Conservation (phyloP, 192 early-diverging fungal species). For the Diversispora epigaea region DNA sequence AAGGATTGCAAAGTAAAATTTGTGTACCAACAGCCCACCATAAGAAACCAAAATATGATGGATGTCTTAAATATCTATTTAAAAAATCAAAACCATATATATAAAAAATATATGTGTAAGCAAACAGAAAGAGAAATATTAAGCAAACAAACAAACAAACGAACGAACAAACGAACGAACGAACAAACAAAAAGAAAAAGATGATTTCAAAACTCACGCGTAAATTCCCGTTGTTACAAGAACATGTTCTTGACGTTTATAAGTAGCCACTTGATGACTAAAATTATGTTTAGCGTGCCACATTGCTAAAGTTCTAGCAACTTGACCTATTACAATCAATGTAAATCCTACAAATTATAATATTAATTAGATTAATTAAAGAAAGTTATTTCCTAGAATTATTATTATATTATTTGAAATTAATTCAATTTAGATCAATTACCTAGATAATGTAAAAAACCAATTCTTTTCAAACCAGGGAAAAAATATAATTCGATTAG, state of each 20-base stretch:
- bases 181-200: constrained; percentile 13
- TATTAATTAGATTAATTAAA: background rate
- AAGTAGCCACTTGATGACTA: constrained; percentile 75
- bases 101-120: background rate
- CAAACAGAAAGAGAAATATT: too few relatives aligned
- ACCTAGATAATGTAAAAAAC: constrained; percentile 34
- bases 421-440: background rate
- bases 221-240: constrained; percentile 90
- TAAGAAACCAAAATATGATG: constrained; percentile 94
- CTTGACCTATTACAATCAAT: constrained; percentile 68
- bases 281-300: constrained; percentile 88
- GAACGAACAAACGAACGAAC: too few relatives aligned
- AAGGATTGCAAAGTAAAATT: constrained; percentile 74
- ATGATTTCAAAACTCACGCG: constrained; percentile 44
- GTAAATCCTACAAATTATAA: constrained; percentile 52
- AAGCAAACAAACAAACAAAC: too few relatives aligned
- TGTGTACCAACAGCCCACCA: constrained; percentile 86
- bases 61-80: constrained; percentile 78
- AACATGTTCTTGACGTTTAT: constrained; percentile 67
- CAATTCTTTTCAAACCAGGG: constrained; percentile 48
- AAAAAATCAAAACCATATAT: constrained; percentile 13
- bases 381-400: too few relatives aligned
- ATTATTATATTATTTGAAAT: too few relatives aligned
- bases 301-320: constrained; percentile 81
- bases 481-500: constrained; percentile 64